Evolutionary conservation across 768 basidiomycete species (phyloP).

Genomic region (Goffeauzyma gilvescens): DNA sequence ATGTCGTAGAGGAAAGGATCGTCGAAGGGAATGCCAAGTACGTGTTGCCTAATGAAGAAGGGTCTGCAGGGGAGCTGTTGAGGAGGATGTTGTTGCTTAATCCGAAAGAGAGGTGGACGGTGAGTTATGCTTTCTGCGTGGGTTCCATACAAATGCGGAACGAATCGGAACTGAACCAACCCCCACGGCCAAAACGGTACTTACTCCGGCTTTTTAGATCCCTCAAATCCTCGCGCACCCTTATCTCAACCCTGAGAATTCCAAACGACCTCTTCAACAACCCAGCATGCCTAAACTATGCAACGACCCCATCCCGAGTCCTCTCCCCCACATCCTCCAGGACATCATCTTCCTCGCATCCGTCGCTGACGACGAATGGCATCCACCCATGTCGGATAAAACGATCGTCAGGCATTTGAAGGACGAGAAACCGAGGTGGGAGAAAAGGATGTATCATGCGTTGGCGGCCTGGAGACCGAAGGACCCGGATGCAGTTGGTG

Average conservation of each 20-base stretch:
- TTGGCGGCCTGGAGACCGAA: conserved; percentile 10
- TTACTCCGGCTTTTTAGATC: no score
- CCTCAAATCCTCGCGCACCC: conserved; percentile 22
- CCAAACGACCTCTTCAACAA: conserved; percentile 3
- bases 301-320: conserved; percentile 3
- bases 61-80: conserved; percentile 16
- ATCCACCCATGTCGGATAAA: conserved; percentile 2
- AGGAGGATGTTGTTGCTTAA: conserved; percentile 18
- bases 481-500: conserved; percentile 9
- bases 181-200: no score
- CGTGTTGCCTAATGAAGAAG: conserved; percentile 3
- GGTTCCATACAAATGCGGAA: no score
- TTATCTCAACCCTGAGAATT: conserved; percentile 12
- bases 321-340: conserved; percentile 1
- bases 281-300: neutral
- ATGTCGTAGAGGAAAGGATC: conserved; percentile 15
- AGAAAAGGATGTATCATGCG: conserved; percentile 12
- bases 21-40: conserved; percentile 8
- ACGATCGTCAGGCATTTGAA: conserved; percentile 1
- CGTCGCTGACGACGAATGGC: conserved; percentile 7
- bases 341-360: conserved; percentile 8
- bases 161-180: no score
- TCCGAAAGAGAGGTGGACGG: conserved; percentile 18
- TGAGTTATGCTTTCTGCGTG: conserved; percentile 14
- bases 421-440: conserved; percentile 3